These are phyloP conservation scores for Helichrysum umbraculigerum DNA, from an alignment of 129 eudicot species.

Conservation along the genomic window DNA sequence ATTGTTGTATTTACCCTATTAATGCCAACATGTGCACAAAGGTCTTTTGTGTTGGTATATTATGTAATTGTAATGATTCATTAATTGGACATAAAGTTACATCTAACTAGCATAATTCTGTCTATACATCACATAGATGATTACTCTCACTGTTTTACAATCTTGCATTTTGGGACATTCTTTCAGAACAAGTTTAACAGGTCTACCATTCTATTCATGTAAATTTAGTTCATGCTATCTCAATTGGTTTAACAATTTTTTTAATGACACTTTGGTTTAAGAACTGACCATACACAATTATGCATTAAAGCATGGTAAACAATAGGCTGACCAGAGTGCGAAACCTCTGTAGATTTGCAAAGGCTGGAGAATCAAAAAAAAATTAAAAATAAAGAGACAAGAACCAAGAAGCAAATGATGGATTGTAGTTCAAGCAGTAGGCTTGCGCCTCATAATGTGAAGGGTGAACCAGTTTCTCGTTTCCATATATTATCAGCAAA, in stretches of 20 bases:
- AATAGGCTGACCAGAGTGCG: background rate
- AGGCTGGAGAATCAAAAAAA: too few species aligned
- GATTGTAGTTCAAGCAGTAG: background rate
- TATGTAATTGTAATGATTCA: constrained; percentile 4
- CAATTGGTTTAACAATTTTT: background rate
- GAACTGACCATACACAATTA: background rate
- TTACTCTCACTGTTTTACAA: constrained; percentile 10
- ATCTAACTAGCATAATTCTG: constrained; percentile 16
- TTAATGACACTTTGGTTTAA: background rate
- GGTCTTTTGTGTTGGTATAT: background rate
- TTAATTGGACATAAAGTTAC: background rate
- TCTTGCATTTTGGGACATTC: background rate
- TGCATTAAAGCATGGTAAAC: background rate
- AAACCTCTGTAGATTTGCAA: background rate
- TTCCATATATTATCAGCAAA: background rate
- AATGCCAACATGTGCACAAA: constrained; percentile 12
- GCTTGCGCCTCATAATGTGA: background rate
- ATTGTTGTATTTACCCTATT: constrained; percentile 3
- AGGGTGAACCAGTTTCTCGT: background rate
- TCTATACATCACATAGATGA: constrained; percentile 13
- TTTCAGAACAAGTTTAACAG: background rate
- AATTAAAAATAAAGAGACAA: background rate
- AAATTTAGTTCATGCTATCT: background rate
- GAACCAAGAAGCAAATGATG: background rate
- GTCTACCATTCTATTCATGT: background rate